These are phyloP conservation scores for Ogataea methylovora DNA, from an alignment of 805 yeast species.

Conservation along the genomic window DNA sequence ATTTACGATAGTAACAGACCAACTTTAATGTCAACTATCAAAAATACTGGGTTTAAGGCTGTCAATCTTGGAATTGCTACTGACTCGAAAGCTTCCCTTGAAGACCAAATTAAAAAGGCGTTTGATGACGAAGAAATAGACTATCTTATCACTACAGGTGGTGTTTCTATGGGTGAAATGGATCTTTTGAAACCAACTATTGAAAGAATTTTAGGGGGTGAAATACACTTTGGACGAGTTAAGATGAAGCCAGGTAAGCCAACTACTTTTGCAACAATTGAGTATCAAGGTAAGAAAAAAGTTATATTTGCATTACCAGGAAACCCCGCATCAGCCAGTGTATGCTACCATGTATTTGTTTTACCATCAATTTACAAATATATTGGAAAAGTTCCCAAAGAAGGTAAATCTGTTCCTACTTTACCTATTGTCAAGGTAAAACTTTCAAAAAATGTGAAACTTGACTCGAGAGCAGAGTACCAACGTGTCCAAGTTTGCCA, in stretches of 20 bases:
- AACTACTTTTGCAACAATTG: conserved; percentile 46
- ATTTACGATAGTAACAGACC: conserved; percentile 47
- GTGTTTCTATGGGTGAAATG: conserved; percentile 53
- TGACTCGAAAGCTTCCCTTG: conserved; percentile 29
- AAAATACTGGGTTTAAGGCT: conserved; percentile 28
- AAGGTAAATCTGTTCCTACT: conserved; percentile 12
- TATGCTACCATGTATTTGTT: conserved; percentile 40
- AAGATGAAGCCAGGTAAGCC: conserved; percentile 59
- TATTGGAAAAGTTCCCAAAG: conserved; percentile 22
- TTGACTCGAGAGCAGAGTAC: conserved; percentile 47
- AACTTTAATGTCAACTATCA: conserved; percentile 29
- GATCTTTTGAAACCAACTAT: conserved; percentile 45
- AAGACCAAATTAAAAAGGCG: conserved; percentile 15
- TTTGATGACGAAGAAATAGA: conserved; percentile 26
- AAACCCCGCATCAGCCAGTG: conserved; percentile 48
- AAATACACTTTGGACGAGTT: conserved; percentile 46
- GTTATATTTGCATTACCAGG: conserved; percentile 47
- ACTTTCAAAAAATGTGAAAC: conserved; percentile 21
- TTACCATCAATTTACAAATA: conserved; percentile 33
- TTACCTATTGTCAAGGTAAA: conserved; percentile 28
- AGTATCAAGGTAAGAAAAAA: conserved; percentile 13
- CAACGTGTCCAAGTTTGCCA: conserved; percentile 35
- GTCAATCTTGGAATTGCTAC: conserved; percentile 44
- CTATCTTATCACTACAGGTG: conserved; percentile 44
- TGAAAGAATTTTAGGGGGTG: conserved; percentile 32